Evolutionary conservation across 2,329 filamentous ascomycete species (phyloP).

Genomic region (Juglanconis sp.): DNA sequence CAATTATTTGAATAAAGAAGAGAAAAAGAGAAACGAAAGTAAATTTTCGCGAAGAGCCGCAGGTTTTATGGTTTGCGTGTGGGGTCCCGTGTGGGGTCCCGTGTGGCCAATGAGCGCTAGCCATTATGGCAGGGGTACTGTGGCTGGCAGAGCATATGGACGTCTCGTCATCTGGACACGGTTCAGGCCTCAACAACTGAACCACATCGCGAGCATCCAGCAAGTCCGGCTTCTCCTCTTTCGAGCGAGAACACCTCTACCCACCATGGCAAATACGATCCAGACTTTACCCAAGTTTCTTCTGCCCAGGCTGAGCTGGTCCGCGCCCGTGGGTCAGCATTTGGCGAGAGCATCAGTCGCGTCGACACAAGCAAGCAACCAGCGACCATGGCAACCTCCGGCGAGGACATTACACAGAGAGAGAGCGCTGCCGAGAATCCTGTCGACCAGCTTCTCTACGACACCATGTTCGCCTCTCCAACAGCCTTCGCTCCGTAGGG

Average conservation of each 20-base stretch:
- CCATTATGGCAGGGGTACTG: not conserved
- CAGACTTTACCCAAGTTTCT: constrained; percentile 51
- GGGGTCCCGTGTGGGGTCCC: not conserved
- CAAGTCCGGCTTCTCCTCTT: not conserved
- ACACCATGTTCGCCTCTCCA: constrained; percentile 23
- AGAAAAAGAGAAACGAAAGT: constrained; percentile 24
- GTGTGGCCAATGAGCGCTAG: not conserved
- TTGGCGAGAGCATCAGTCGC: constrained; percentile 26
- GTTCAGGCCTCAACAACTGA: not conserved
- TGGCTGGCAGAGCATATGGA: not conserved
- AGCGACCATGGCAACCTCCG: constrained; percentile 21
- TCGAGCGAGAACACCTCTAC: not conserved
- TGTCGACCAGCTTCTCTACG: not conserved
- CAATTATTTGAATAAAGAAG: constrained; percentile 33
- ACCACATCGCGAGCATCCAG: not conserved
- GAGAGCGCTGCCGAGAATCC: not conserved
- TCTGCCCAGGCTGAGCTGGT: constrained; percentile 55
- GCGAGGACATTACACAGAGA: constrained; percentile 23
- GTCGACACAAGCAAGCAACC: constrained; percentile 11
- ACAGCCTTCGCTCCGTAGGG: constrained; percentile 34
- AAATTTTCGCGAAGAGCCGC: constrained; percentile 16
- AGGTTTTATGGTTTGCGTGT: constrained; percentile 10
- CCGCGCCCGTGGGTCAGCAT: constrained; percentile 28
- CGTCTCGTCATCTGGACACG: constrained; percentile 5
- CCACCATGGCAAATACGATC: constrained; percentile 30